Evolutionary conservation across 768 basidiomycete species (phyloP).

Genomic region (Serendipita sp.): DNA sequence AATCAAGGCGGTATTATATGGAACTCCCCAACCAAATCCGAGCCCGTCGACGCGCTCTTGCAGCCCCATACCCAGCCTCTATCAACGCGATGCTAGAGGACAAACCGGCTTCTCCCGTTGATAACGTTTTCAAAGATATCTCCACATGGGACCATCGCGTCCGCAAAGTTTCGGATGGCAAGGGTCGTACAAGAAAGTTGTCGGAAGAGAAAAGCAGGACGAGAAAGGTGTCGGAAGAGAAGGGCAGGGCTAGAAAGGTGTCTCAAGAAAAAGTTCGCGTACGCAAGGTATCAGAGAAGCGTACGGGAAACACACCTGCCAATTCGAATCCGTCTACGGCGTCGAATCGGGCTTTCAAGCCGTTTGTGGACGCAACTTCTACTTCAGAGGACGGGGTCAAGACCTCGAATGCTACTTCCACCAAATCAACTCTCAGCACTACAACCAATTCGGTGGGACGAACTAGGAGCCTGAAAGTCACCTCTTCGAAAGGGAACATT

Average conservation of each 20-base stretch:
- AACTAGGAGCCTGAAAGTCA: too few species aligned
- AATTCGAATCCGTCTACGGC: background rate
- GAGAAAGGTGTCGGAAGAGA: background rate
- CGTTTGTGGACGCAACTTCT: background rate
- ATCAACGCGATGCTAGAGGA: background rate
- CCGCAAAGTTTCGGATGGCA: background rate
- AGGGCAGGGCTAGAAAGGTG: too few species aligned
- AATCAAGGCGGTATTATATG: background rate
- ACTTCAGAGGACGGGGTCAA: too few species aligned
- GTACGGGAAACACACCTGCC: background rate
- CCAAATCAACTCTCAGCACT: background rate
- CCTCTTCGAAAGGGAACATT: too few species aligned
- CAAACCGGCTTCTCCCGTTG: background rate
- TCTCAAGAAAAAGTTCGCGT: background rate
- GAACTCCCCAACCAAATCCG: background rate
- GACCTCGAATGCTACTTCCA: background rate
- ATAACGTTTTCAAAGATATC: background rate
- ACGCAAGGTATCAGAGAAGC: background rate
- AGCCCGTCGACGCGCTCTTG: background rate
- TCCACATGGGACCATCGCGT: conserved; percentile 1
- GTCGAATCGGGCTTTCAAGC: background rate
- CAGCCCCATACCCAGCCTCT: background rate
- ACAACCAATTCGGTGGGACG: too few species aligned
- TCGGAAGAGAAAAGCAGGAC: background rate
- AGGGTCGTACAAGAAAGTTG: background rate